These are phyloP conservation scores for Penicillium salamii DNA, from an alignment of 495 filamentous ascomycete species.

Conservation along the genomic window DNA sequence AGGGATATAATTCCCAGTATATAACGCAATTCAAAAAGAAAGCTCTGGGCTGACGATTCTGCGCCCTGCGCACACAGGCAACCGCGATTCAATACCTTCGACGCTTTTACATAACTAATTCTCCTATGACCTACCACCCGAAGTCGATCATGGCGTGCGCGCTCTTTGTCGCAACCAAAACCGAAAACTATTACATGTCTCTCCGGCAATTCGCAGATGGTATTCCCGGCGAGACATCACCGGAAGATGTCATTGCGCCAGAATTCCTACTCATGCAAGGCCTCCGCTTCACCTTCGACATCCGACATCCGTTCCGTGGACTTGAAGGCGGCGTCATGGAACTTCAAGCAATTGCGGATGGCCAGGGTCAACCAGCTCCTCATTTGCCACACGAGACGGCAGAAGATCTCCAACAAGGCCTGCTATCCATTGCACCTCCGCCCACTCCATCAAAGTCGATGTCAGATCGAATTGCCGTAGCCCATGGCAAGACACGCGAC, in stretches of 20 bases:
- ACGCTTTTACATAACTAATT: slow-evolving; percentile 93
- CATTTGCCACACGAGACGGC: slow-evolving; percentile 34
- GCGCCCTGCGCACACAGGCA: slow-evolving; percentile 45
- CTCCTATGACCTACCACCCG: slow-evolving; percentile 90
- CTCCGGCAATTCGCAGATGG: slow-evolving; percentile 62
- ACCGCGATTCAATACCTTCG: slow-evolving; percentile 90
- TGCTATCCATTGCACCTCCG: slow-evolving; percentile 26
- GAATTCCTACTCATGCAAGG: slow-evolving; percentile 91
- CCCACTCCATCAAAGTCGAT: slow-evolving; percentile 27
- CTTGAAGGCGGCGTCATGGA: slow-evolving; percentile 86
- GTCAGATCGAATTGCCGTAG: slow-evolving; percentile 54
- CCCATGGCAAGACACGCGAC: slow-evolving; percentile 67
- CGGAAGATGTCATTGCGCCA: slow-evolving; percentile 78
- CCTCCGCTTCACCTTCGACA: slow-evolving; percentile 89
- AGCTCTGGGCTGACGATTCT: not conserved
- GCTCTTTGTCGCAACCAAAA: slow-evolving; percentile 89
- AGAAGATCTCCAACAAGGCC: slow-evolving; percentile 30
- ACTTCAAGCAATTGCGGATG: slow-evolving; percentile 60
- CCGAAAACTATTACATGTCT: slow-evolving; percentile 75
- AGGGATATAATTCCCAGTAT: not conserved
- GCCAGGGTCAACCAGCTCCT: slow-evolving; percentile 42
- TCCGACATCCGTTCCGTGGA: slow-evolving; percentile 85
- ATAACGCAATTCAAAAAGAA: not conserved
- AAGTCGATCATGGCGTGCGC: slow-evolving; percentile 80
- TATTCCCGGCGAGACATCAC: slow-evolving; percentile 58